A percentile compares a stretch with the other conserved stretches of the same genome.
Evolutionary conservation across 352 stramenopile genomes (phyloP).

Genomic region (Phytophthora crassamura): DNA sequence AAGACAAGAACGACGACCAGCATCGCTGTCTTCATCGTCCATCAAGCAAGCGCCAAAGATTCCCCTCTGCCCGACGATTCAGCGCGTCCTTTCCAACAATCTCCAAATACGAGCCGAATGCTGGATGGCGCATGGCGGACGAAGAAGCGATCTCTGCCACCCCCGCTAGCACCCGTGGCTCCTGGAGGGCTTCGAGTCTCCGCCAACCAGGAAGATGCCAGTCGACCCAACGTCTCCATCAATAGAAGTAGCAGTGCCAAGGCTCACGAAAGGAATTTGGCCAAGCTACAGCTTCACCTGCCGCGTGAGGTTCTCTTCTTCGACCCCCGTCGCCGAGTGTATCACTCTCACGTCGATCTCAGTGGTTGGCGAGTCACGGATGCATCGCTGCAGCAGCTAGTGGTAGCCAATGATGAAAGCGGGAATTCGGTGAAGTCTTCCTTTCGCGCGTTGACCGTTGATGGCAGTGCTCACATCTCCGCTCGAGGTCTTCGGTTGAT

Average conservation of each 20-base stretch:
- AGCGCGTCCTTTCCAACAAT: slow-evolving; percentile 26
- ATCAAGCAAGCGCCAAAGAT: slow-evolving; percentile 5
- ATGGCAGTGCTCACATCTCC: slow-evolving; percentile 33
- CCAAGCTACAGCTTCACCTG: slow-evolving; percentile 38
- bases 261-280: slow-evolving; percentile 30
- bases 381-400: slow-evolving; percentile 38
- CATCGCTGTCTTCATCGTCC: neutral
- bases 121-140: slow-evolving; percentile 26
- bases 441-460: slow-evolving; percentile 31
- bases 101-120: slow-evolving; percentile 17
- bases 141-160: slow-evolving; percentile 34
- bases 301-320: slow-evolving; percentile 52
- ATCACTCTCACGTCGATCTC: slow-evolving; percentile 57
- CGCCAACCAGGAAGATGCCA: slow-evolving; percentile 28
- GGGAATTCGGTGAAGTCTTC: slow-evolving; percentile 15
- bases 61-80: slow-evolving; percentile 20
- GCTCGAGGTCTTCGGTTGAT: slow-evolving; percentile 28
- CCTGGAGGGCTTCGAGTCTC: slow-evolving; percentile 18
- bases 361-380: slow-evolving; percentile 62
- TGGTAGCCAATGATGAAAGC: slow-evolving; percentile 4
- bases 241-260: slow-evolving; percentile 30
- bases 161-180: slow-evolving; percentile 13
- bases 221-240: neutral
- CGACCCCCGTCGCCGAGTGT: slow-evolving; percentile 35
- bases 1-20: slow-evolving; percentile 11